These are phyloP conservation scores for Saccharomyces hybrid DNA, from an alignment of 1,139 yeast species.

Conservation along the genomic window DNA sequence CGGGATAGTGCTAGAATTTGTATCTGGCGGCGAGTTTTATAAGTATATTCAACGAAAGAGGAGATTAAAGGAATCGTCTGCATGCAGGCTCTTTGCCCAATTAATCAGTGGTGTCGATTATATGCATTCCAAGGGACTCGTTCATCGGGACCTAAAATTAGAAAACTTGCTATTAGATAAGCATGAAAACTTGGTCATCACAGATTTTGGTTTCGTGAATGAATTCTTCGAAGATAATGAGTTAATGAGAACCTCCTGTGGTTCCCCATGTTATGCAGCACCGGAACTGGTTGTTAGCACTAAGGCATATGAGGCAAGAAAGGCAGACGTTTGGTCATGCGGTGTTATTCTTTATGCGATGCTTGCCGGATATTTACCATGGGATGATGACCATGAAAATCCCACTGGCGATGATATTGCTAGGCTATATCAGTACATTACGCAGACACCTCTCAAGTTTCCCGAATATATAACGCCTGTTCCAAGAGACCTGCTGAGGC, in stretches of 20 bases:
- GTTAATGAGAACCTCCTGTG: conserved; percentile 92
- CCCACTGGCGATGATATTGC: conserved; percentile 96
- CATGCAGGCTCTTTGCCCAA: conserved; percentile 86
- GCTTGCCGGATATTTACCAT: conserved; percentile 95
- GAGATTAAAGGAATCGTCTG: conserved; percentile 75
- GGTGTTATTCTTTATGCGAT: conserved; percentile 94
- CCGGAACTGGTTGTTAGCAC: conserved; percentile 91
- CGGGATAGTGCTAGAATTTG: conserved; percentile 93
- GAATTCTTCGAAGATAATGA: conserved; percentile 65
- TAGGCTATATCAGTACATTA: conserved; percentile 82
- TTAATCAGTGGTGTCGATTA: conserved; percentile 89
- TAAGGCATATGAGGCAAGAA: conserved; percentile 84
- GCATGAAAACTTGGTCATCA: conserved; percentile 61
- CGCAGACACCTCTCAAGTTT: conserved; percentile 84
- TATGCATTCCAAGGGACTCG: conserved; percentile 58
- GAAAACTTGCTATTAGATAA: conserved; percentile 64
- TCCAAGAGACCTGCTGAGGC: conserved; percentile 83
- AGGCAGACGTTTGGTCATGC: conserved; percentile 94
- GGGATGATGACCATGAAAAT: conserved; percentile 94
- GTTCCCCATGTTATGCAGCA: conserved; percentile 97
- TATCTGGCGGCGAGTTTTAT: conserved; percentile 94
- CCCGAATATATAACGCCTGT: conserved; percentile 90
- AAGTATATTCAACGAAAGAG: conserved; percentile 86
- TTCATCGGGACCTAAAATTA: conserved; percentile 68
- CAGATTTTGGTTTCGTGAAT: conserved; percentile 87